phyloP scores from a whole-genome alignment of 176 grass and related monocot genomes.

The Echinochloa phyllopogon region DNA sequence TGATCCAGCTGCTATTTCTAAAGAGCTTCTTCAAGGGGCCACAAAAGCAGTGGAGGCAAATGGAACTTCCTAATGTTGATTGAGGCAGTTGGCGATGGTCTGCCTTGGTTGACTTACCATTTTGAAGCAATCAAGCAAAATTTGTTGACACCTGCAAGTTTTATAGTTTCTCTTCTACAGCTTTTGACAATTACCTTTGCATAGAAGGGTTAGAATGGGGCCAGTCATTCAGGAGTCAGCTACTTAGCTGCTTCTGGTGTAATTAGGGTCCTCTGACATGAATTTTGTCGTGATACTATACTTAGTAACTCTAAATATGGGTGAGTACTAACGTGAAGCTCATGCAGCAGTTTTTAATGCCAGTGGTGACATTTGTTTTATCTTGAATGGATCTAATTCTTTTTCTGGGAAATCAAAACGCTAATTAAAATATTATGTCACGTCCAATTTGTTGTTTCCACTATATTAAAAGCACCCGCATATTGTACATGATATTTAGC shows the following conservation, averaged over 20 bases:
- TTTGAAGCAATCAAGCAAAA: conserved; percentile 45
- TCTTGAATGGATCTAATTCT: background rate
- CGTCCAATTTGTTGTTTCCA: background rate
- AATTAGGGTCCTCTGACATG: conserved; percentile 25
- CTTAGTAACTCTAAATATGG: conserved; percentile 27
- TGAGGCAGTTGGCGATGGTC: conserved; percentile 15
- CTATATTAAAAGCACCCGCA: background rate
- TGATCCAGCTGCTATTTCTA: conserved; percentile 66
- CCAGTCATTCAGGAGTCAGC: conserved; percentile 31
- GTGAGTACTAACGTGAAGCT: conserved; percentile 27
- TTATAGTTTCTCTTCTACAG: background rate
- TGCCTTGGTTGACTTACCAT: conserved; percentile 35
- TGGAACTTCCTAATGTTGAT: conserved; percentile 39
- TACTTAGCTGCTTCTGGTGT: conserved; percentile 36
- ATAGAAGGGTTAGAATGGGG: conserved; percentile 37
- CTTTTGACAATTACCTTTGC: conserved; percentile 20
- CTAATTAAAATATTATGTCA: background rate
- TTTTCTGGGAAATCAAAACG: conserved; percentile 10
- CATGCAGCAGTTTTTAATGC: conserved; percentile 25
- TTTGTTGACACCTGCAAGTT: background rate
- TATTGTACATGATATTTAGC: background rate
- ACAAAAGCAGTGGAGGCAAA: conserved; percentile 33
- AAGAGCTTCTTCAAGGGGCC: conserved; percentile 62
- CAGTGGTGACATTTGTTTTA: background rate
- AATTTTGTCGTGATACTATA: conserved; percentile 44